These are phyloP conservation scores for Paramecium primaurelia DNA, from an alignment of 73 alveolate species.

Conservation along the genomic window DNA sequence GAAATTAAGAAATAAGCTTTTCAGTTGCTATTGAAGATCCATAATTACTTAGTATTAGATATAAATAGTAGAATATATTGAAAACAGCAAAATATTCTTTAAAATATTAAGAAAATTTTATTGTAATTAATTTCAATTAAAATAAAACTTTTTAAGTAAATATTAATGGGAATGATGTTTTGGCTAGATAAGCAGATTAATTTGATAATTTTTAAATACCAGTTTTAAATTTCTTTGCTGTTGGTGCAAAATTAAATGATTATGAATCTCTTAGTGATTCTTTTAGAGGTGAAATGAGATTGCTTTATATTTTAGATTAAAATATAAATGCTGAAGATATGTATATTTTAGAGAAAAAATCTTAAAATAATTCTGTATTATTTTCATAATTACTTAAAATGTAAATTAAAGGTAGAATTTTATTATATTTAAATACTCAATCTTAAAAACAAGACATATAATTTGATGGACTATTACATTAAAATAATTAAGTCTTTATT, in stretches of 20 bases:
- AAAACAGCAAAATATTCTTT: not conserved
- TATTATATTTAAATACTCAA: not conserved
- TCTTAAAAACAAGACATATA: not conserved
- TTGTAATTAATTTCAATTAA: not conserved
- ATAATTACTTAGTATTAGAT: not conserved
- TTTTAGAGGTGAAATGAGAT: slow-evolving; percentile 9
- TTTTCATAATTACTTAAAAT: not conserved
- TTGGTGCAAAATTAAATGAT: not conserved
- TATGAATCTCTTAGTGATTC: not conserved
- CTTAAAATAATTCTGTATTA: not conserved
- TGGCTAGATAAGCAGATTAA: not conserved
- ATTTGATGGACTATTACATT: not conserved
- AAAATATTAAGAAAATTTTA: not conserved
- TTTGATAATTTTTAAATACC: not conserved
- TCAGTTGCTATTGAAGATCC: not conserved
- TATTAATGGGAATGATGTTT: not conserved
- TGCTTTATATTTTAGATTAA: not conserved
- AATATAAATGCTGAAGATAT: not conserved
- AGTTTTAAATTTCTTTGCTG: not conserved
- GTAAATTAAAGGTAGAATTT: not conserved
- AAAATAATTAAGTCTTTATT: not conserved
- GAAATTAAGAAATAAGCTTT: not conserved
- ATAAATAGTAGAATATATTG: not conserved
- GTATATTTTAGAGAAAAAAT: not conserved
- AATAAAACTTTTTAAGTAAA: not conserved